Evolutionary conservation across 2,329 filamentous ascomycete genomes (phyloP).

Genomic region (Rachicladosporium sp.): DNA sequence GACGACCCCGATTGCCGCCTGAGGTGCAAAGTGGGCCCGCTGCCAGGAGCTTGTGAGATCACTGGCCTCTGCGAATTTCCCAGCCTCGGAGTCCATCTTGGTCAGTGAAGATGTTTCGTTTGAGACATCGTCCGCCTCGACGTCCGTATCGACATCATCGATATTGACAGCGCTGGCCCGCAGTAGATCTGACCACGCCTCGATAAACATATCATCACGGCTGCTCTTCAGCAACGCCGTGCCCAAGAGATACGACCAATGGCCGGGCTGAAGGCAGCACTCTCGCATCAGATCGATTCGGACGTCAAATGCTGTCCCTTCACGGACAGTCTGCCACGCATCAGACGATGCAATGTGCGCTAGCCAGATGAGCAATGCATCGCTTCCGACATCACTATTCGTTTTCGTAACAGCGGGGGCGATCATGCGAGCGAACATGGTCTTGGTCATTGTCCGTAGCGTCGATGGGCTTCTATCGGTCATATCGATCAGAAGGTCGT

Average conservation of each 20-base stretch:
- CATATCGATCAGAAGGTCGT: conserved; percentile 26
- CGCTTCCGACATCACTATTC: conserved; percentile 18
- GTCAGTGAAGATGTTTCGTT: conserved; percentile 1
- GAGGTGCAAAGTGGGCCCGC: conserved; percentile 6
- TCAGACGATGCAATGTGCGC: conserved; percentile 29
- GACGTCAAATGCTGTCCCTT: conserved; percentile 2
- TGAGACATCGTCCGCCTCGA: neutral
- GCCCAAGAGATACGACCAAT: conserved; percentile 27
- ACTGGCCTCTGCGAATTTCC: neutral
- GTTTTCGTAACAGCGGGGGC: conserved; percentile 10
- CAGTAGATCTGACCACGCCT: conserved; percentile 23
- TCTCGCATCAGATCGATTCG: conserved; percentile 12
- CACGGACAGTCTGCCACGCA: conserved; percentile 1
- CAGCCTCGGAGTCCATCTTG: conserved; percentile 2
- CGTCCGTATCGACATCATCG: neutral
- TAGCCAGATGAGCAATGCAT: conserved; percentile 39
- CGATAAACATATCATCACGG: conserved; percentile 11
- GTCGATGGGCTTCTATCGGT: conserved; percentile 24
- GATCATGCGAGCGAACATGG: conserved; percentile 26
- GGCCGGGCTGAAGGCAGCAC: conserved; percentile 26
- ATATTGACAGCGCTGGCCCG: conserved; percentile 17
- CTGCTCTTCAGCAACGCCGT: conserved; percentile 18
- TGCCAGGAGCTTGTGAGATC: conserved; percentile 7
- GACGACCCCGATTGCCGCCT: conserved; percentile 11
- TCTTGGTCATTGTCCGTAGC: conserved; percentile 25